These are phyloP conservation scores for Lactifluus subvellereus DNA, from an alignment of 768 basidiomycete species.

Conservation along the genomic window DNA sequence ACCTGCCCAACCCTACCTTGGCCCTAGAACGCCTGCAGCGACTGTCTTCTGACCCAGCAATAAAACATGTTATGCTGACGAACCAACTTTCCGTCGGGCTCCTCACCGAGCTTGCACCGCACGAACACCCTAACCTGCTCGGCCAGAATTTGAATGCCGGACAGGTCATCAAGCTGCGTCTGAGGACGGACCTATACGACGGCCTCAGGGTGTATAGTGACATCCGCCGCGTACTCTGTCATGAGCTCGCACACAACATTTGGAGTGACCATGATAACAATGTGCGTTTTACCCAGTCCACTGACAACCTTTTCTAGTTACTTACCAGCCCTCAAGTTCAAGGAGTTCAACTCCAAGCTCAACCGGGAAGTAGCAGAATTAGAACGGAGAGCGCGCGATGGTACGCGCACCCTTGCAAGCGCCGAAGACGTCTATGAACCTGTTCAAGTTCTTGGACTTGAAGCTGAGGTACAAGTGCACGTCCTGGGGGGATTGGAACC, in stretches of 20 bases:
- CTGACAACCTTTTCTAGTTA: constrained; percentile 29
- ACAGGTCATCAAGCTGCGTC: constrained; percentile 56
- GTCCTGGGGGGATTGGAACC: constrained; percentile 42
- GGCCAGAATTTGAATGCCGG: constrained; percentile 65
- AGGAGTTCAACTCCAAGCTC: constrained; percentile 65
- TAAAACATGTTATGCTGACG: constrained; percentile 61
- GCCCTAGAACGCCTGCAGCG: constrained; percentile 51
- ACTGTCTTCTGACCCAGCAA: constrained; percentile 65
- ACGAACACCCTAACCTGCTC: constrained; percentile 62
- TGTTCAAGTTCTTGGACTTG: constrained; percentile 40
- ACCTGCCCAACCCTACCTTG: constrained; percentile 57
- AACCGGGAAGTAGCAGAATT: constrained; percentile 69
- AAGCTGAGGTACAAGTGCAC: constrained; percentile 47
- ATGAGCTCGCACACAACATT: constrained; percentile 72
- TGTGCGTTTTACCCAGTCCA: constrained; percentile 38
- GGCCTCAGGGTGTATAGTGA: constrained; percentile 65
- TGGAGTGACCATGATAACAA: constrained; percentile 70
- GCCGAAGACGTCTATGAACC: constrained; percentile 41
- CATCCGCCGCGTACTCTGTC: constrained; percentile 62
- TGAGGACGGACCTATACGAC: constrained; percentile 66
- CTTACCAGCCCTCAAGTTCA: constrained; percentile 46
- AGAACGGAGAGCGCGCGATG: constrained; percentile 46
- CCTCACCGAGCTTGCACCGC: constrained; percentile 73
- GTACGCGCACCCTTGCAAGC: constrained; percentile 49
- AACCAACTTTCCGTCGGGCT: constrained; percentile 64